phyloP scores from a whole-genome alignment of 192 early-diverging fungal genomes.

The Entomortierella beljakovae region DNA sequence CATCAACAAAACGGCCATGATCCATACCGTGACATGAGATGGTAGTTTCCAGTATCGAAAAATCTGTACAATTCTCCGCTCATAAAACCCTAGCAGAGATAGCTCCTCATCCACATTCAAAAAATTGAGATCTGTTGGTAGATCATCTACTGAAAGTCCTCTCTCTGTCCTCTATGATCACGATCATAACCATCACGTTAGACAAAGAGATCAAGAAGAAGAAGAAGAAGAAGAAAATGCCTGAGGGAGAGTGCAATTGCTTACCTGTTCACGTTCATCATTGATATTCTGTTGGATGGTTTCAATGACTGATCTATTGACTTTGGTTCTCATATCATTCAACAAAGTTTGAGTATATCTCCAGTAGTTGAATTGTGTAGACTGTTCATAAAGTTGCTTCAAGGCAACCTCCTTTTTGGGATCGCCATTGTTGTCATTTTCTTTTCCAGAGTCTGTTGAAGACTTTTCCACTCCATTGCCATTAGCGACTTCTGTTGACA shows the following conservation, averaged over 20 bases:
- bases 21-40: constrained; percentile 56
- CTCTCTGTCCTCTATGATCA: constrained; percentile 22
- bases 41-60: constrained; percentile 58
- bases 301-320: constrained; percentile 66
- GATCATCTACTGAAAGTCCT: constrained; percentile 17
- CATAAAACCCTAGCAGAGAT: constrained; percentile 65
- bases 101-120: constrained; percentile 65
- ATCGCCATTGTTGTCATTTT: not conserved
- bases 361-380: constrained; percentile 83
- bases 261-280: constrained; percentile 62
- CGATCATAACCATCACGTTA: no score
- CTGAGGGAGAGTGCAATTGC: not conserved
- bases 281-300: constrained; percentile 66
- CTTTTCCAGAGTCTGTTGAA: not conserved
- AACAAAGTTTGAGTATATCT: constrained; percentile 68
- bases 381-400: constrained; percentile 71
- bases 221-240: not conserved
- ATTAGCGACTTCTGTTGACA: constrained; percentile 9
- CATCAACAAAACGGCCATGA: not conserved
- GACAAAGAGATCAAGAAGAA: not conserved
- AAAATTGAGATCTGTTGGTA: constrained; percentile 54
- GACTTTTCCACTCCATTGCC: not conserved
- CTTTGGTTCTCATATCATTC: constrained; percentile 65
- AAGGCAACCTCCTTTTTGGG: constrained; percentile 17
- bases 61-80: constrained; percentile 59